Base-by-base conservation (phyloP, 129 eudicot species). In the Calendula officinalis region DNA sequence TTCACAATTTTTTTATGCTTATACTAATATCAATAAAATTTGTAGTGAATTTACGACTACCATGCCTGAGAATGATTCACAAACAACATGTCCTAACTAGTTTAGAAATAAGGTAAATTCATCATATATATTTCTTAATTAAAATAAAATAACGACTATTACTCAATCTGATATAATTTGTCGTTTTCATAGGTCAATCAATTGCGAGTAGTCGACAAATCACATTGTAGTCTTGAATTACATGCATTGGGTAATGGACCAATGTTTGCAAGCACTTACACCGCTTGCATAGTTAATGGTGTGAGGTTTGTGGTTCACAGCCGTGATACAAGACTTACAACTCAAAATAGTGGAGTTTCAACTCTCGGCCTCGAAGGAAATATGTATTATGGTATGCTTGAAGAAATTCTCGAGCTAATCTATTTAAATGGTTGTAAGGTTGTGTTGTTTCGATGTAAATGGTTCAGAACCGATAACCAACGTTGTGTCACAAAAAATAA, bases 261-360 rank as follows among this genome's bases (percentile, higher is more conserved):
- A 11, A 15, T 17, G 9, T 15, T 5, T 51, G 36, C 34, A 17
- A 15, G 22, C n/a, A 15, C 57, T 51, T 51, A 22, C 57, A 51
- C 57, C 36, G 34, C 34, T 14, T 51, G 36, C 57, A 50, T 50
- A 50, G 56, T 50, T 47, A 54, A 30, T 8, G 40, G 37, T 57
- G 62, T 57, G 30, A 35, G 27, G 12, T 57, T 57, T 13, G 30
- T 57, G 12, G 30, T 6, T 4, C 11, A 35, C 4, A 5, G 8
- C 5, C 62, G 17, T 3, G 45, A 35, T 13, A n/a, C 37, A 11
- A 4, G 1, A 5, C 62, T 3, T 5, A 35, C 30, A 12, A 57
- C 44, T 35, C 44, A 57, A 5, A 11, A 13, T 39, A 54, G 39
- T 5, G 60, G 60, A 27, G 39, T 54, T 54, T 30, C 39, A 32